Percentiles rank a stretch among this genome's conserved stretches.
phyloP scores from a whole-genome alignment of 768 basidiomycete species.

The Amylocystis lapponica region DNA sequence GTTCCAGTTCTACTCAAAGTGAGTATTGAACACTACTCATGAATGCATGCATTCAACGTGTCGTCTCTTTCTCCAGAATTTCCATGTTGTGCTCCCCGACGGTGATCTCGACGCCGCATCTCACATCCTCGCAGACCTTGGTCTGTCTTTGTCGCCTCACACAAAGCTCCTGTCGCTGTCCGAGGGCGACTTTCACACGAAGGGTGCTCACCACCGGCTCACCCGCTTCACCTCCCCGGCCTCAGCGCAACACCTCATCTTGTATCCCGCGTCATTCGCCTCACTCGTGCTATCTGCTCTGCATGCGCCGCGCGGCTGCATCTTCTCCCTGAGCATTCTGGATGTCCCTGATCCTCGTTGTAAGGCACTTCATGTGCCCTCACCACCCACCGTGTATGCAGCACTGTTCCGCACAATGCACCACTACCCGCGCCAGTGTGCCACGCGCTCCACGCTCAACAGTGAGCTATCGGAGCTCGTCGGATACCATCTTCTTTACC shows the following conservation, averaged over 20 bases:
- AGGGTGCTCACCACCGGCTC: conserved; percentile 5
- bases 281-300: background rate
- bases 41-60: background rate
- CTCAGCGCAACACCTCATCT: conserved; percentile 7
- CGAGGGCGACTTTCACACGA: conserved; percentile 8
- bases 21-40: no score
- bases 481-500: conserved; percentile 26
- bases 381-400: conserved; percentile 27
- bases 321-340: background rate
- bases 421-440: conserved; percentile 16
- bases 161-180: conserved; percentile 4
- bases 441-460: conserved; percentile 18
- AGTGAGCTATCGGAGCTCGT: conserved; percentile 32
- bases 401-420: conserved; percentile 30
- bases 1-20: conserved; percentile 10
- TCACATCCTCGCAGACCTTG: background rate
- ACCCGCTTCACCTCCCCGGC: conserved; percentile 4
- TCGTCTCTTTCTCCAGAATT: background rate
- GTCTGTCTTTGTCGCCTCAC: conserved; percentile 1
- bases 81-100: conserved; percentile 8
- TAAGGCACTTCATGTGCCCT: conserved; percentile 21
- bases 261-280: conserved; percentile 7
- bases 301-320: conserved; percentile 4
- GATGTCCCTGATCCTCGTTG: conserved; percentile 1
- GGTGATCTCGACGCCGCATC: conserved; percentile 3